phyloP scores from a whole-genome alignment of 1,284 basidiomycete genomes.

The Sporisorium sorghi region DNA sequence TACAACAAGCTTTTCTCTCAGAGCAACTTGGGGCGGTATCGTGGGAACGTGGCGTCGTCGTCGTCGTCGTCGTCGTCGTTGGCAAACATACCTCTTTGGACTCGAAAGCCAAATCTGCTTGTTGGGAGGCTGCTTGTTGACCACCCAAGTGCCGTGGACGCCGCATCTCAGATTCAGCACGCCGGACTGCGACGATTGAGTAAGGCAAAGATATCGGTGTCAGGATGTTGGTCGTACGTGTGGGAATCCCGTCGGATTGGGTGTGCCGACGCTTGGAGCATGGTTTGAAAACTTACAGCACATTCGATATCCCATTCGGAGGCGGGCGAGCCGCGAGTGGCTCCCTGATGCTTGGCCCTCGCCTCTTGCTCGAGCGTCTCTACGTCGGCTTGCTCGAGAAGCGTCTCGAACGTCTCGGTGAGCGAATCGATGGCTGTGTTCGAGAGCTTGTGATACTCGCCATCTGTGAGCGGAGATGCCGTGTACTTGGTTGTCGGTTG shows the following conservation, averaged over 20 bases:
- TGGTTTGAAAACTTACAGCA: constrained; percentile 84
- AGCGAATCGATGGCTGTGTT: constrained; percentile 85
- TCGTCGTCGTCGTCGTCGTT: neutral
- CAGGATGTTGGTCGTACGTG: neutral
- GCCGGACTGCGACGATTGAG: constrained; percentile 76
- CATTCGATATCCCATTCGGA: constrained; percentile 89
- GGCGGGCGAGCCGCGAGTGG: constrained; percentile 55
- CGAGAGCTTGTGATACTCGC: constrained; percentile 81
- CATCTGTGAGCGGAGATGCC: constrained; percentile 72
- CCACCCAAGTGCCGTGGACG: constrained; percentile 91
- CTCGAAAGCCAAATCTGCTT: constrained; percentile 99
- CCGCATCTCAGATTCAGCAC: constrained; percentile 89
- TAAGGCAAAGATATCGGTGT: constrained; percentile 2
- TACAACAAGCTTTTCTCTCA: neutral
- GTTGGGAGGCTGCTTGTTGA: constrained; percentile 99
- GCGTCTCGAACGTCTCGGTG: constrained; percentile 81
- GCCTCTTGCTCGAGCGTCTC: constrained; percentile 40
- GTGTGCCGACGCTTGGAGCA: neutral
- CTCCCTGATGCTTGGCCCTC: constrained; percentile 15
- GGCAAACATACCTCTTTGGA: constrained; percentile 71
- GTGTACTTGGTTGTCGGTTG: constrained; percentile 40
- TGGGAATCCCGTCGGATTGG: constrained; percentile 1
- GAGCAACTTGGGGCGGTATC: neutral
- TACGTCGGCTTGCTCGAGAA: constrained; percentile 76
- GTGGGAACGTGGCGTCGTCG: neutral